These are phyloP conservation scores for Hypomyces perniciosus DNA, from an alignment of 2,329 filamentous ascomycete species.

Conservation along the genomic window DNA sequence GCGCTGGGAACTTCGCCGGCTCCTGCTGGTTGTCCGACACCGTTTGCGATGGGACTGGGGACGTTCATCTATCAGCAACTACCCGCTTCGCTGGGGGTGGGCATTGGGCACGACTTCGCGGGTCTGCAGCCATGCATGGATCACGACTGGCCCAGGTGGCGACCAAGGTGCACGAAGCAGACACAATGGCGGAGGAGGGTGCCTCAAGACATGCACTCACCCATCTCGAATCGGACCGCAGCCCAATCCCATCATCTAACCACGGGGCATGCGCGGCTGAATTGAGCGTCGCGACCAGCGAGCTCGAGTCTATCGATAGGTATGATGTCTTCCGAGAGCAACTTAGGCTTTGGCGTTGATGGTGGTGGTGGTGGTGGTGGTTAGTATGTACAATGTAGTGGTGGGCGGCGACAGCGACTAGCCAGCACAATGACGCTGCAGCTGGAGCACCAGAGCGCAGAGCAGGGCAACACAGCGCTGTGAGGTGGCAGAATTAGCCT, in stretches of 20 bases:
- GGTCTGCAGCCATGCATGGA: background rate
- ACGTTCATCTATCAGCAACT: conserved; percentile 13
- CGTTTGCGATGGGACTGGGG: conserved; percentile 53
- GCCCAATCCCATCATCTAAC: conserved; percentile 18
- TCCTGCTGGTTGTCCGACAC: conserved; percentile 50
- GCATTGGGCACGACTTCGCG: background rate
- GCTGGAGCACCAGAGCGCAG: conserved; percentile 7
- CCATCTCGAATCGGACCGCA: conserved; percentile 22
- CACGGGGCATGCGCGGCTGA: conserved; percentile 15
- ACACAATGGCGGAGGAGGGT: background rate
- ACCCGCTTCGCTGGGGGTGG: background rate
- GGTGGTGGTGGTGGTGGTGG: background rate
- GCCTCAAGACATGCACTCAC: conserved; percentile 15
- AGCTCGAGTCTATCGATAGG: background rate
- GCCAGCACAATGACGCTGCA: conserved; percentile 10
- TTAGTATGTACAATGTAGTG: background rate
- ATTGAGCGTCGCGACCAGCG: conserved; percentile 4
- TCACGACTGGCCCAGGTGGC: too few relatives aligned
- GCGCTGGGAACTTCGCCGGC: conserved; percentile 43
- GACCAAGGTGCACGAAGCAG: background rate
- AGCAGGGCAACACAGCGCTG: conserved; percentile 8
- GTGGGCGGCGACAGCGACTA: background rate
- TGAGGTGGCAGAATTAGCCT: conserved; percentile 4
- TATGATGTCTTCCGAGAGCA: background rate
- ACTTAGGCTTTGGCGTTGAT: background rate